Evolutionary conservation across 164 flowering plant species (phyloP), one percentile per base, ranked within the genome.

Genomic region (Litsea cubeba): DNA sequence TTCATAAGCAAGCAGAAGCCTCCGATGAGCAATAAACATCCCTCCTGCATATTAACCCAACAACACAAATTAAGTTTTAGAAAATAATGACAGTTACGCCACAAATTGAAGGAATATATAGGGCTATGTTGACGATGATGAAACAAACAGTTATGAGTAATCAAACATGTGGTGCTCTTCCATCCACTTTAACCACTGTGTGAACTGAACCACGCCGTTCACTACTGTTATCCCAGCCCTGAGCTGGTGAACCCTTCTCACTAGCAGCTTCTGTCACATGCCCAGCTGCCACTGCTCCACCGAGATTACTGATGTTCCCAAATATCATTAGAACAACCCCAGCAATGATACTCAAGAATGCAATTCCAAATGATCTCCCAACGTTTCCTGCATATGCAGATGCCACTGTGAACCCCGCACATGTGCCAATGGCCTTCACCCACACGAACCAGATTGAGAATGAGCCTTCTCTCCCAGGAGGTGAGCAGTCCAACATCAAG

Each of bases 261-360:
- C 71, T 68, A 12, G 11, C 20, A 17, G 79, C 50, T 46, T 82
- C 85, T 22, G 20, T 69, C 57, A 89, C 86, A 81, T 82, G 80
- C 46, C 90, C 90, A 12, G 95, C 95, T 15, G 84, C 88, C 1
- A 81, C 62, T 5, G 89, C 93, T 20, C 93, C 95, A 23, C 81
- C 85, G 20, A 76, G 77, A 63, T 81, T 87, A 71, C 88, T 87
- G 0, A 89, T 72, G 54, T 88, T 89, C 60, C 90, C 88, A 69
- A 88, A 88, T 6, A 87, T 75, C 84, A 89, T 60, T 14, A 82
- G 54, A 10, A 86, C 50, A 1, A 67, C 66, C 1, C 89, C 90
- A 2, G 73, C 46, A 20, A 83, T 28, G 1, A 77, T 79, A 3
- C 78, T 63, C 7, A 72, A 72, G 62, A 91, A 91, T 1, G 87